Evolutionary conservation across 2,329 filamentous ascomycete genomes (phyloP), one percentile per base, ranked within the genome.

Genomic region (Colletotrichum musae): DNA sequence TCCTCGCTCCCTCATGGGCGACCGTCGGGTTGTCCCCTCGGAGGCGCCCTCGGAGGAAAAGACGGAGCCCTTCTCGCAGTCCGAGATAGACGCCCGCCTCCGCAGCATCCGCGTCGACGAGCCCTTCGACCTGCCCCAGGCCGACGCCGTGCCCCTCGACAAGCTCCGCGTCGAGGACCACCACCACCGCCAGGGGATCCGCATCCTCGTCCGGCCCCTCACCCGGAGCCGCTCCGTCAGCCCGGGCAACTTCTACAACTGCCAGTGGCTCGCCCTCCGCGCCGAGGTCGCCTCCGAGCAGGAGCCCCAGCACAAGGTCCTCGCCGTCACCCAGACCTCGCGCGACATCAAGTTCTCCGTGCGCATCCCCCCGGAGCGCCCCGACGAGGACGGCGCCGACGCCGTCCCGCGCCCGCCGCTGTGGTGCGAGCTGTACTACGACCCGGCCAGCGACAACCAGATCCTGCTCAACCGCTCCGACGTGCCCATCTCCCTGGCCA

Each of bases 381-480:
- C 80, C 48, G 81, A 84, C 66, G 78, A 24, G 21, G 21, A 24
- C 21, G 21, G 21, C 21, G 21, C 21, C 21, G 21, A 78, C 51
- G 81, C 82, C 52, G 79, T 77, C 9, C 76, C 80, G 7, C 79
- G 84, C 16, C 86, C 86, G 16, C 82, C 85, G 5, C 73, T 89
- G n/a, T 88, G 85, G 85, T 89, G 86, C 75, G 87, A 89, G 75
- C 79, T 90, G 43, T 89, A 89, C 73, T 89, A 89, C 72, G 86
- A 89, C 75, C 87, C 88, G 16, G 80, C 83, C 71, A 88, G 87
- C 77, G 87, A 89, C 75, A 85, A 86, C 75, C 83, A 88, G 72
- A 87, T 89, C 68, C 82, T 89, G 28, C 76, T 84, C 59, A 90
- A 89, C 76, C 83, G 81, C 66, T 88, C 87, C 16, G 85, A 89